These are phyloP conservation scores for Candida schatavii DNA, from an alignment of 805 yeast genomes.

Conservation along the genomic window DNA sequence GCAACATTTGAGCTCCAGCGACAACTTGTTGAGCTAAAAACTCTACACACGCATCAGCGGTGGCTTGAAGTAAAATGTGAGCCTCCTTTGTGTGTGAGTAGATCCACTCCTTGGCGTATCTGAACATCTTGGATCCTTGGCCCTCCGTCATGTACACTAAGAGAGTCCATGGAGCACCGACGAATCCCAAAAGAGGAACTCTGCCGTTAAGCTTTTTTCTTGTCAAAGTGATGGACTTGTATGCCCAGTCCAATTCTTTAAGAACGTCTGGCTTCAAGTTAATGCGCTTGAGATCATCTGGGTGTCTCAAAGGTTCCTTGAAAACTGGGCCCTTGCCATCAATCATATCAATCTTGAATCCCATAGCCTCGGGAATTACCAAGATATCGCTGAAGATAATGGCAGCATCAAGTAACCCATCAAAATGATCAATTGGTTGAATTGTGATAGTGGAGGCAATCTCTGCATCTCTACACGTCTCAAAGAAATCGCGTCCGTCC, in stretches of 20 bases:
- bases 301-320: conserved; percentile 78
- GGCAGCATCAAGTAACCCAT: conserved; percentile 92
- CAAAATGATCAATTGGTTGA: conserved; percentile 89
- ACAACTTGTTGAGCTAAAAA: conserved; percentile 90
- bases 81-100: conserved; percentile 74
- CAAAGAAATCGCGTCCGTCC: conserved; percentile 83
- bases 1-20: conserved; percentile 98
- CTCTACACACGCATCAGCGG: conserved; percentile 86
- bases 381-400: conserved; percentile 93
- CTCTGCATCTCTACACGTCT: conserved; percentile 93
- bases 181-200: conserved; percentile 92
- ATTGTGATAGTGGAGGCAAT: conserved; percentile 91
- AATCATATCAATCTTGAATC: conserved; percentile 89
- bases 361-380: conserved; percentile 98
- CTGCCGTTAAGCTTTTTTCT: conserved; percentile 81
- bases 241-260: conserved; percentile 89
- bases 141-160: conserved; percentile 98
- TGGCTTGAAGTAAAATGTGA: conserved; percentile 66
- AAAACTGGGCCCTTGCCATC: conserved; percentile 95
- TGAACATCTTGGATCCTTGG: conserved; percentile 87
- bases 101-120: conserved; percentile 91
- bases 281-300: conserved; percentile 61
- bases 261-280: conserved; percentile 65
- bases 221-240: conserved; percentile 89
- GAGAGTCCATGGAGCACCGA: conserved; percentile 98